Evolutionary conservation across 768 basidiomycete genomes (phyloP).

Genomic region (Tulasnella sp.): DNA sequence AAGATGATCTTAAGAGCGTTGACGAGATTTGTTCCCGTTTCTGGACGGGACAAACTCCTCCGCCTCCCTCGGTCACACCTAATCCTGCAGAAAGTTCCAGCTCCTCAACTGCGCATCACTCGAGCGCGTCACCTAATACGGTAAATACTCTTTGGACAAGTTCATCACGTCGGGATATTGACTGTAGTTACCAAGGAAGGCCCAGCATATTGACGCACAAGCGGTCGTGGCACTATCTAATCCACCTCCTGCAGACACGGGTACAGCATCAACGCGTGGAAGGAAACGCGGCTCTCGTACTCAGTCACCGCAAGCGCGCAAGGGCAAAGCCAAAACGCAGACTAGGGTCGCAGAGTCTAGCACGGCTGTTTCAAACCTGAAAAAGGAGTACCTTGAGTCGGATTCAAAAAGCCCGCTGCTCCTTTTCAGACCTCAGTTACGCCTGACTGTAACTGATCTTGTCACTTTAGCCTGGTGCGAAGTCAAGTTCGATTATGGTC

Average conservation of each 20-base stretch:
- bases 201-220: neutral
- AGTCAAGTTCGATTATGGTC: conserved; percentile 23
- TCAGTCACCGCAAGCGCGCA: neutral
- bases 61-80: neutral
- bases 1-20: conserved; percentile 1
- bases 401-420: conserved; percentile 1
- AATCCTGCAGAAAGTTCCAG: neutral
- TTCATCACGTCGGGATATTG: too few species aligned
- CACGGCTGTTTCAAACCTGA: too few species aligned
- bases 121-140: too few species aligned
- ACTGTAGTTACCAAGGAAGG: too few species aligned
- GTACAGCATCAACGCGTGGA: neutral
- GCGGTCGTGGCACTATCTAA: neutral
- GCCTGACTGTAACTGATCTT: conserved; percentile 28
- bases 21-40: neutral
- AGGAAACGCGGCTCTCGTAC: neutral
- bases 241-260: neutral
- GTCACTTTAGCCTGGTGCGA: conserved; percentile 30
- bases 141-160: too few species aligned
- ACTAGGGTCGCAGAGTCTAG: neutral
- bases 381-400: too few species aligned
- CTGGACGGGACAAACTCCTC: neutral
- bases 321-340: neutral
- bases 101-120: too few species aligned
- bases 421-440: conserved; percentile 24